Base-by-base conservation (phyloP, 345 rosid species). In the Eucalyptus curtisii region DNA sequence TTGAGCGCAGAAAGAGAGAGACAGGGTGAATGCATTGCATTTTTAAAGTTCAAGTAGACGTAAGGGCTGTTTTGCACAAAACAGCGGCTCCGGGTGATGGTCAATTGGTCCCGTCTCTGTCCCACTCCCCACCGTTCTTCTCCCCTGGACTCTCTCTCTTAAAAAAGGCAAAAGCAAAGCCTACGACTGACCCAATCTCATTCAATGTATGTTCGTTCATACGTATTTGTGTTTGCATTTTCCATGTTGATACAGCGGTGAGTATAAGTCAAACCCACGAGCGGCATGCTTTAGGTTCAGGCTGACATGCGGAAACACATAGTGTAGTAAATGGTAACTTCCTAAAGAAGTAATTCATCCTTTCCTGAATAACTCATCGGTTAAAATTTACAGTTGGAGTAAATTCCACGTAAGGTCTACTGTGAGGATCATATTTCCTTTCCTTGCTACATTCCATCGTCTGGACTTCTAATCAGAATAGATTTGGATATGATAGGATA, bases 91-190 rank as follows among this genome's bases (percentile, higher is more conserved):
- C 5, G 53, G 30, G 53, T 7, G 86, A 45, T 47, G 30, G 31
- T 25, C 49, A 45, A 52, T 52, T 20, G 57, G 57, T 52, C 57
- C 57, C 30, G 53, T 84, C 86, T 25, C 53, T 84, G 49, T 44
- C 53, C 61, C 61, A 55, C 61, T 22, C 61, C 86, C 86, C 86
- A 25, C 25, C 25, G 86, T 85, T 85, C 86, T 30, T 48, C 86
- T 85, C 86, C 86, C 86, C 86, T 85, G 86, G 86, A 85, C 86
- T 27, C 50, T 85, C 44, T 15, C 86, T 48, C 86, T 84, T 30
- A 85, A 85, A 49, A 5, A 49, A n/a, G 2, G 57, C 24, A 47
- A 85, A 49, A 85, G 87, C 87, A 86, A 85, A 49, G 86, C 42
- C 55, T 8, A 85, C 24, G 86, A 48, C 27, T 85, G 55, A 76